Base-by-base conservation (phyloP, 768 basidiomycete species). In the Mrakia frigida region DNA sequence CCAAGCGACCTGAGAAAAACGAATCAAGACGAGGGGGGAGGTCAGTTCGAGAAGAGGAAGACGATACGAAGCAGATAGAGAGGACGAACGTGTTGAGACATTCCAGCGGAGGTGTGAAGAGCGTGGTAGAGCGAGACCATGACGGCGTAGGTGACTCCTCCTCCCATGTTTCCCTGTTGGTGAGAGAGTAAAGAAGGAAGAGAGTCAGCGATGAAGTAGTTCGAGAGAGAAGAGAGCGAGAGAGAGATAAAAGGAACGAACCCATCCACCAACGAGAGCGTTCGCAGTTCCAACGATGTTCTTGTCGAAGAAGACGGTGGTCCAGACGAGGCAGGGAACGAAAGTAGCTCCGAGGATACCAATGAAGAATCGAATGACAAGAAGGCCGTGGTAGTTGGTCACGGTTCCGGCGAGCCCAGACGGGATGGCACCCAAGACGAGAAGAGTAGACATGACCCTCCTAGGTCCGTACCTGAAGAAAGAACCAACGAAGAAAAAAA, bases 261-360 rank as follows among this genome's bases (percentile, higher is more conserved):
- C 78, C 87, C 87, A 89, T 0, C 88, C 88, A 10, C 83, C 88
- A 7, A 86, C 86, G 1, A 90, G 80, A 0, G 87, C 88, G 79
- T 88, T 89, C 0, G 88, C 81, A 7, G 78, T 82, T 6, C 86
- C 86, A 25, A 87, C 86, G 46, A 85, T 80, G 65, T 82, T 81
- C 63, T 86, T 88, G 81, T 89, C 88, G 80, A 87, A 90, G 82
- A 89, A 89, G 4, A 82, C 83, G 0, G 89, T 88, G 13, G 88
- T 88, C 87, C 89, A 88, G 4, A 4, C 74, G 73, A 79, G 87
- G 77, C 88, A 88, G 6, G 88, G 86, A 1, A 90, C 88, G 76
- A 90, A 89, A 0, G 88, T 87, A 0, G 83, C 89, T 10, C 89
- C 89, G 3, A 89, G 84, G 63, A 75, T 71, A 28, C 77, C 80